Percentiles rank a stretch among this genome's conserved stretches.
phyloP scores from a whole-genome alignment of 2,329 filamentous ascomycete genomes.

The Cordyceps sp. region DNA sequence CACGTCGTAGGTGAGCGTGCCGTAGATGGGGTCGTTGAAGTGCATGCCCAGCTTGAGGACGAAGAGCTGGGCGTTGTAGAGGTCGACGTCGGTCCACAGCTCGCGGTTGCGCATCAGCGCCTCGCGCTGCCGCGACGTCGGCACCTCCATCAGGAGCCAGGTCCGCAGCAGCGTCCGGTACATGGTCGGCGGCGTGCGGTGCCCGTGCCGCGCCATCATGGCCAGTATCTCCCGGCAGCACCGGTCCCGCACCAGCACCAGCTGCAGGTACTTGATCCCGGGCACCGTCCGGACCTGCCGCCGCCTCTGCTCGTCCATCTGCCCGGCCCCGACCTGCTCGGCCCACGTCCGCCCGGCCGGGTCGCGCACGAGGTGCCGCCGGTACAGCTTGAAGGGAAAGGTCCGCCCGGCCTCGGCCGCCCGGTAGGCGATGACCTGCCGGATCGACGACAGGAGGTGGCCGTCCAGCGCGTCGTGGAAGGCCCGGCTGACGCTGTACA shows the following conservation, averaged over 20 bases:
- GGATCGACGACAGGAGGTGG: slow-evolving; percentile 41
- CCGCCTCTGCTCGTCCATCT: not conserved
- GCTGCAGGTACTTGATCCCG: slow-evolving; percentile 48
- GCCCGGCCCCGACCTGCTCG: slow-evolving; percentile 4
- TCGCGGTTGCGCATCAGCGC: slow-evolving; percentile 31
- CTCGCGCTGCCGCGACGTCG: slow-evolving; percentile 36
- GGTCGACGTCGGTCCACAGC: slow-evolving; percentile 41
- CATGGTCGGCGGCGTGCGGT: slow-evolving; percentile 34
- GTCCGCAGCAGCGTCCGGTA: slow-evolving; percentile 40
- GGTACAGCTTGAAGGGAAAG: slow-evolving; percentile 47
- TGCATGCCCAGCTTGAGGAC: slow-evolving; percentile 56
- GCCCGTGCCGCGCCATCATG: slow-evolving; percentile 38
- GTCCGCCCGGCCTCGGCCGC: slow-evolving; percentile 37
- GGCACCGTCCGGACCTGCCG: slow-evolving; percentile 35
- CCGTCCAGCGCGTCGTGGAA: slow-evolving; percentile 45
- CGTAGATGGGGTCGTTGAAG: slow-evolving; percentile 46
- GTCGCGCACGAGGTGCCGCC: slow-evolving; percentile 38
- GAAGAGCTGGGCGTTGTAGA: slow-evolving; percentile 48
- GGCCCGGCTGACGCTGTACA: slow-evolving; percentile 47
- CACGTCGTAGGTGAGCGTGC: slow-evolving; percentile 30
- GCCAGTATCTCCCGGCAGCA: slow-evolving; percentile 46
- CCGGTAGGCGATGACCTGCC: slow-evolving; percentile 33
- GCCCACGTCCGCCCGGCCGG: slow-evolving; percentile 30
- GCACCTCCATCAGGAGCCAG: slow-evolving; percentile 57
- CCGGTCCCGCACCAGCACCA: slow-evolving; percentile 43